Evolutionary conservation across 371 early-diverging fungal species (phyloP), one percentile per base, ranked within the genome.

Genomic region (Mucor velutinosus): DNA sequence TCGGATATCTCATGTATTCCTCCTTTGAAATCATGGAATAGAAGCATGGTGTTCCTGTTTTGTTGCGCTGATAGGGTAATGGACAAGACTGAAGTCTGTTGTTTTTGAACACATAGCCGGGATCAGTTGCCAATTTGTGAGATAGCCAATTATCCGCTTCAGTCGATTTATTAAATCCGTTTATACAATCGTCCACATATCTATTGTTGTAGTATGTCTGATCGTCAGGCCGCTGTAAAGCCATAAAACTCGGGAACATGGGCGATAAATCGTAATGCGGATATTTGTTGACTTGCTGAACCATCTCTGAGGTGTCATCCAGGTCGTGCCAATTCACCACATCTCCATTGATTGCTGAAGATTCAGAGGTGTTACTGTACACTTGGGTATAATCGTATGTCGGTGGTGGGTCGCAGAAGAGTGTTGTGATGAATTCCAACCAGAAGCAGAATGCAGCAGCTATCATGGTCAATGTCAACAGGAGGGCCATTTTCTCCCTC

Each of bases 401-500:
- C 53, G 71, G 62, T 58, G 77, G 73, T 10, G 70, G 66, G 39
- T 79, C 76, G 62, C 84, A 84, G 67, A 84, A 84, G 2, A 81
- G 58, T 4, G 71, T 66, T 29, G 80, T 74, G 25, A 81, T 66
- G 30, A 74, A 78, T 67, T 80, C 80, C 25, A 84, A 60, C 82
- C 81, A 81, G 58, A 81, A 70, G 21, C 76, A 69, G 64, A 84
- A 74, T 32, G 79, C 19, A 2, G 60, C 75, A 10, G 65, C 67
- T 8, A 76, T 53, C 3, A 71, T 21, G 5, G 75, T 21, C 55
- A 71, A 73, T 3, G 76, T 30, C 10, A 74, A 23, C n/a, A 73
- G 73, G 14, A 76, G 66, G 11, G 84, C 71, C 4, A 84, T 56
- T 63, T 84, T 84, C 70, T 84, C 84, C 66, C 80, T 74, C 79